Evolutionary conservation across 257 asterid species (phyloP), one percentile per base, ranked within the genome.

Genomic region (Nicotiana sylvestris): DNA sequence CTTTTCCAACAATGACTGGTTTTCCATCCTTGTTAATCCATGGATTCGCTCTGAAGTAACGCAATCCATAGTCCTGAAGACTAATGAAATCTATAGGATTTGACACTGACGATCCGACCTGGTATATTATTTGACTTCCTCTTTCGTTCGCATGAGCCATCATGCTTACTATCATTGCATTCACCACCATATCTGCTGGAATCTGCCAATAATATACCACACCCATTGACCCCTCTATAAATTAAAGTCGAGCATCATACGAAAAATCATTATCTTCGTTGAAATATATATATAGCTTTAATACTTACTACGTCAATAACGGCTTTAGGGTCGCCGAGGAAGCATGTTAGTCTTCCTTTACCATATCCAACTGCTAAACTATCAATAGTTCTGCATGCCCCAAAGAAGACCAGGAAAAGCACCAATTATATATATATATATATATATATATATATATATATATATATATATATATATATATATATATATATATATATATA

Each of bases 151-250:
- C 91, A 74, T 90, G 89, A 4, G 90, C 97, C 9, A 43, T 91
- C 90, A 90, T 93, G 6, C 95, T 92, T n/a, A 81, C 95, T 0
- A 93, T 91, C 97, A 92, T 96, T 2, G 95, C 92, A 64, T 96
- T 94, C 89, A 96, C 96, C 88, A 96, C 99, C 99, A 96, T 93
- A 69, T 96, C 99, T 5, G 95, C 97, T 3, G 98, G 98, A 51
- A 95, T 92, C 99, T 94, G 92, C 85, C 79, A 72, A 25, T 81
- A 64, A 21, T 13, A 53, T 76, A 46, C 11, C 13, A 3, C 30
- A 11, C 12, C 13, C 29, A 10, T 17, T 13, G 6, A 57, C 2
- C 21, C 0, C 13, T 29, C 18, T 18, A 78, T 57, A 67, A 4
- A 32, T 10, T 1, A 27, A 55, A 21, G 49, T 39, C 51, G 51